A percentile compares a stretch with the other conserved stretches of the same genome.
Conservation (phyloP, 179 eudicot genomes). For the Carnegiea gigantea region DNA sequence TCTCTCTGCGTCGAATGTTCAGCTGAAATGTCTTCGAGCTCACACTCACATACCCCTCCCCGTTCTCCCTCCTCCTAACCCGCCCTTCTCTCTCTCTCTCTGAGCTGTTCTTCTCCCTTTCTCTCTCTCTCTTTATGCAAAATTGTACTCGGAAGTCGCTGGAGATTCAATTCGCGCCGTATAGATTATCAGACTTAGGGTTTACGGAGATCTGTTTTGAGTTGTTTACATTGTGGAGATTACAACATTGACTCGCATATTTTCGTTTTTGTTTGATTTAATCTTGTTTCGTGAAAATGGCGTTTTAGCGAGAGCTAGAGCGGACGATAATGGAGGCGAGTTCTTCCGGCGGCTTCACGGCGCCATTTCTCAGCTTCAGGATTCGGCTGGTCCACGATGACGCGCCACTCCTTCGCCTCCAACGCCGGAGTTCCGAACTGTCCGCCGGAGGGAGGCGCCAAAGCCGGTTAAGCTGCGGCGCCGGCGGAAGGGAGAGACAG, state of each 20-base stretch:
- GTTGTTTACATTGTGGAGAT: not conserved
- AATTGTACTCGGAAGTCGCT: not conserved
- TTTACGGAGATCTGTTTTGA: constrained; percentile 1
- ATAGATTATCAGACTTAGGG: constrained; percentile 10
- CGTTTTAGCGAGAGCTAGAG: not conserved
- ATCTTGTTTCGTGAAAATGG: constrained; percentile 7
- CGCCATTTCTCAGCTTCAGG: constrained; percentile 28
- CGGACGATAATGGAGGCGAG: constrained; percentile 33
- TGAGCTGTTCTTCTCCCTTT: not conserved
- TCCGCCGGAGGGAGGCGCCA: not conserved
- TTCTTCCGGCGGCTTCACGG: constrained; percentile 33
- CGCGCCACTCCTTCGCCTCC: constrained; percentile 10
- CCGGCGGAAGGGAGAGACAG: constrained; percentile 13
- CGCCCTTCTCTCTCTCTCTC: not conserved
- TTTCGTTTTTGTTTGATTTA: not conserved
- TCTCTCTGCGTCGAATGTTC: not conserved
- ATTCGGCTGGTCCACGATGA: constrained; percentile 21
- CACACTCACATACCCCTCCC: not conserved
- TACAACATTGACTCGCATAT: not conserved
- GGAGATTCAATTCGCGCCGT: constrained; percentile 3
- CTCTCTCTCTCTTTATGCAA: constrained; percentile 1
- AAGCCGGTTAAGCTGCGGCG: constrained; percentile 20
- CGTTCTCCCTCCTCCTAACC: not conserved
- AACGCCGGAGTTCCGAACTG: constrained; percentile 19
- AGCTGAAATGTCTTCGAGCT: not conserved